These are phyloP conservation scores for Trichosporon sp. DNA, from an alignment of 1,284 basidiomycete genomes.

Conservation along the genomic window DNA sequence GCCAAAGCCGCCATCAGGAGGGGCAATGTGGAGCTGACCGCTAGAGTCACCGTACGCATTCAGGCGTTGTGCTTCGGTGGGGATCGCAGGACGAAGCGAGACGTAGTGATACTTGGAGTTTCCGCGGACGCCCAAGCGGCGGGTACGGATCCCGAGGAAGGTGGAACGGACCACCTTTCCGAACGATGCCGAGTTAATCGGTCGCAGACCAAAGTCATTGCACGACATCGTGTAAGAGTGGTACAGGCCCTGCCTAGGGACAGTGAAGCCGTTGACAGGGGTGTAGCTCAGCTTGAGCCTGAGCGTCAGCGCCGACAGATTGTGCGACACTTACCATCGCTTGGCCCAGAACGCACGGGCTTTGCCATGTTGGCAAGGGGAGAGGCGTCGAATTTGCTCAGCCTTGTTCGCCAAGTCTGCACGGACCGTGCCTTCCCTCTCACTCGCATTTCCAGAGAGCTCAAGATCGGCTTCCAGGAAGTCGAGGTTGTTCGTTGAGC, in stretches of 20 bases:
- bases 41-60: constrained; percentile 66
- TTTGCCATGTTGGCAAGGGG: constrained; percentile 34
- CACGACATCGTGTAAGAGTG: constrained; percentile 84
- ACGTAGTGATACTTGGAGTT: constrained; percentile 56
- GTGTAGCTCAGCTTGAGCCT: constrained; percentile 41
- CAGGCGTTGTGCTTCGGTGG: constrained; percentile 79
- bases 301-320: not conserved
- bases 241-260: constrained; percentile 81
- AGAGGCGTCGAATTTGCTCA: constrained; percentile 17
- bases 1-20: constrained; percentile 18
- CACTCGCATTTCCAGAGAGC: constrained; percentile 23
- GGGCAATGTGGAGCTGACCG: constrained; percentile 24
- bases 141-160: constrained; percentile 88
- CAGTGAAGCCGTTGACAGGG: constrained; percentile 26
- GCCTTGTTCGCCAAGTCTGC: constrained; percentile 21
- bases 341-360: constrained; percentile 36
- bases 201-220: constrained; percentile 48
- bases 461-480: constrained; percentile 22
- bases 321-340: constrained; percentile 30
- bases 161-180: constrained; percentile 87
- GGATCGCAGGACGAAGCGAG: constrained; percentile 71
- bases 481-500: constrained; percentile 15
- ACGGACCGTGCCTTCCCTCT: constrained; percentile 29
- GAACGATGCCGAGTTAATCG: constrained; percentile 88
- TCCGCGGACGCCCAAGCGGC: constrained; percentile 80